A percentile compares a stretch with the other conserved stretches of the same genome.
phyloP scores from a whole-genome alignment of 495 filamentous ascomycete genomes.

The Penicillium bovifimosum region DNA sequence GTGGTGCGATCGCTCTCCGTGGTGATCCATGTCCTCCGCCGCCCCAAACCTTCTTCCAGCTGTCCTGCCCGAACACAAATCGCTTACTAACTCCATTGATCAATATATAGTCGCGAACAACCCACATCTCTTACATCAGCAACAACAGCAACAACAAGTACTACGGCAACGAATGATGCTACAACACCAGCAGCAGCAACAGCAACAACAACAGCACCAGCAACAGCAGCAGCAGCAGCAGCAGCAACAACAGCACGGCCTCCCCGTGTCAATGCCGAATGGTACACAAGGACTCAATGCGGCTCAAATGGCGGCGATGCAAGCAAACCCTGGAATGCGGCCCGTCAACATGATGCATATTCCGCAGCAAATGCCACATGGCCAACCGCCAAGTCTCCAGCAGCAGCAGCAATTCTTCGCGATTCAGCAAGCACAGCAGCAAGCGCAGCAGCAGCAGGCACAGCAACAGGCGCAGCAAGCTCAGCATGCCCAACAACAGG shows the following conservation, averaged over 20 bases:
- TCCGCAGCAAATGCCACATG: slow-evolving; percentile 47
- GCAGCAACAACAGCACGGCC: slow-evolving; percentile 45
- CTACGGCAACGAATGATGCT: slow-evolving; percentile 28
- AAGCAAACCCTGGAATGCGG: slow-evolving; percentile 43
- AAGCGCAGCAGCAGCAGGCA: slow-evolving; percentile 37
- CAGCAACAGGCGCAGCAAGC: slow-evolving; percentile 33
- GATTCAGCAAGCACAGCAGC: slow-evolving; percentile 37
- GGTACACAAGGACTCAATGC: slow-evolving; percentile 53
- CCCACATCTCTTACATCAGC: slow-evolving; percentile 45
- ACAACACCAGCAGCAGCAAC: slow-evolving; percentile 35
- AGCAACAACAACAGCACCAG: slow-evolving; percentile 39
- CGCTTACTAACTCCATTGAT: slow-evolving; percentile 11
- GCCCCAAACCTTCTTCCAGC: slow-evolving; percentile 1
- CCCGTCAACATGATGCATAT: slow-evolving; percentile 42
- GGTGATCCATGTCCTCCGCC: neutral
- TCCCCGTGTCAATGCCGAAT: slow-evolving; percentile 53
- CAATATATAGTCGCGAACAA: slow-evolving; percentile 44
- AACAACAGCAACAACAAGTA: slow-evolving; percentile 43
- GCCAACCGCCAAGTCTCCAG: slow-evolving; percentile 47
- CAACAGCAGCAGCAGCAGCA: slow-evolving; percentile 43
- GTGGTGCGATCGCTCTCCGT: neutral
- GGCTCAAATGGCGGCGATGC: slow-evolving; percentile 53
- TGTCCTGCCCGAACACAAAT: slow-evolving; percentile 4
- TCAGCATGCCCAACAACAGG: slow-evolving; percentile 38
- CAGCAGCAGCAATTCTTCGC: slow-evolving; percentile 48